A percentile compares a stretch with the other conserved stretches of the same genome.
Conservation (phyloP, 345 rosid species). For the Erysimum cheiranthoides region DNA sequence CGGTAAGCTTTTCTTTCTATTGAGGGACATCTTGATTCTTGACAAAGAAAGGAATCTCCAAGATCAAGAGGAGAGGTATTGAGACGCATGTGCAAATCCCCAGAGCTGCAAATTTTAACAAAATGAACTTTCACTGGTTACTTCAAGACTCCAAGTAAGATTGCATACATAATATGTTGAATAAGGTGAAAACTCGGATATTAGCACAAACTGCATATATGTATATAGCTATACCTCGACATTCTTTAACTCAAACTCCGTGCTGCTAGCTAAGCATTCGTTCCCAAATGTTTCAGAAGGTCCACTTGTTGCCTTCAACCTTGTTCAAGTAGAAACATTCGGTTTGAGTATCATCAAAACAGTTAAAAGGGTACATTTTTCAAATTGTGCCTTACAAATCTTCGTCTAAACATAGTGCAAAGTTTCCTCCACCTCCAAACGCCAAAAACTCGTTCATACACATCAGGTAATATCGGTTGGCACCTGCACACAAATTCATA, state of each 20-base stretch:
- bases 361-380: not conserved
- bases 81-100: constrained; percentile 77
- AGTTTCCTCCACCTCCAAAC: constrained; percentile 89
- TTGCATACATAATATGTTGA: not conserved
- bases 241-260: constrained; percentile 75
- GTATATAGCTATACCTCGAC: constrained; percentile 70
- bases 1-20: not conserved
- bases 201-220: not conserved
- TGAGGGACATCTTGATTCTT: not conserved
- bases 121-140: constrained; percentile 16
- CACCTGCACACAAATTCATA: constrained; percentile 57
- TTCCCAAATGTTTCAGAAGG: constrained; percentile 86
- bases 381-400: constrained; percentile 76
- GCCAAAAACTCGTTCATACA: constrained; percentile 89
- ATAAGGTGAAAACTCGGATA: not conserved
- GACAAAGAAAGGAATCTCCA: constrained; percentile 5
- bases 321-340: constrained; percentile 40
- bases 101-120: constrained; percentile 70
- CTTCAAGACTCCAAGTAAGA: constrained; percentile 14
- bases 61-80: constrained; percentile 46
- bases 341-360: constrained; percentile 19
- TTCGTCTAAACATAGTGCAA: constrained; percentile 79
- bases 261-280: constrained; percentile 74
- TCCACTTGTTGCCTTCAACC: constrained; percentile 91
- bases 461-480: constrained; percentile 83